Evolutionary conservation across 805 yeast genomes (phyloP).

Genomic region (Candida taoyuanica): DNA sequence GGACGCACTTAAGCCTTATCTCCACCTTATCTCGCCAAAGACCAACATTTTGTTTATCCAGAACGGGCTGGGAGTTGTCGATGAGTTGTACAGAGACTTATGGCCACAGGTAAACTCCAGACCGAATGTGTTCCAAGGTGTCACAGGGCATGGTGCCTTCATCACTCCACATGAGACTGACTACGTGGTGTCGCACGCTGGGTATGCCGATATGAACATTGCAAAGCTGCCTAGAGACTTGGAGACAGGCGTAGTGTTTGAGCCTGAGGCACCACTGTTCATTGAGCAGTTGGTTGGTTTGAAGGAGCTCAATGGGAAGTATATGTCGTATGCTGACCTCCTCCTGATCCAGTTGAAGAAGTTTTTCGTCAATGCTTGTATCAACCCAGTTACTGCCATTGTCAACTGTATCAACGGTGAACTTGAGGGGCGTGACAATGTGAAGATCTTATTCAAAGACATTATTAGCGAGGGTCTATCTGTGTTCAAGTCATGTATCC

Average conservation of each 20-base stretch:
- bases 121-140: conserved; percentile 70
- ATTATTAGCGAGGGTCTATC: conserved; percentile 33
- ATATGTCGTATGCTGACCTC: conserved; percentile 41
- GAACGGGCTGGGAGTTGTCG: conserved; percentile 84
- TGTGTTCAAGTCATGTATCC: conserved; percentile 28
- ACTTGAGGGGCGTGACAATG: conserved; percentile 45
- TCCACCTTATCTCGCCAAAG: conserved; percentile 41
- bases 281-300: conserved; percentile 28
- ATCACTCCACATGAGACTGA: conserved; percentile 29
- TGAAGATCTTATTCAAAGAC: conserved; percentile 31
- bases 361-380: conserved; percentile 73
- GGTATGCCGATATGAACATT: conserved; percentile 57
- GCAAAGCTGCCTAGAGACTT: conserved; percentile 47
- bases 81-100: conserved; percentile 43
- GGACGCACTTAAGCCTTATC: conserved; percentile 53
- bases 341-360: conserved; percentile 67
- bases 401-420: conserved; percentile 78
- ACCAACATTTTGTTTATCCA: conserved; percentile 73
- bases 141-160: conserved; percentile 81
- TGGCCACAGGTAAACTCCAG: conserved; percentile 46
- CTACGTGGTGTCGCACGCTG: conserved; percentile 55
- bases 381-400: conserved; percentile 79
- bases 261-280: conserved; percentile 16
- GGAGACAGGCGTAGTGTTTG: conserved; percentile 8
- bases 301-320: conserved; percentile 26